Percentiles rank a stretch among this genome's conserved stretches.
phyloP scores from a whole-genome alignment of 169 alveolate species.

The Besnoitia besnoiti region DNA sequence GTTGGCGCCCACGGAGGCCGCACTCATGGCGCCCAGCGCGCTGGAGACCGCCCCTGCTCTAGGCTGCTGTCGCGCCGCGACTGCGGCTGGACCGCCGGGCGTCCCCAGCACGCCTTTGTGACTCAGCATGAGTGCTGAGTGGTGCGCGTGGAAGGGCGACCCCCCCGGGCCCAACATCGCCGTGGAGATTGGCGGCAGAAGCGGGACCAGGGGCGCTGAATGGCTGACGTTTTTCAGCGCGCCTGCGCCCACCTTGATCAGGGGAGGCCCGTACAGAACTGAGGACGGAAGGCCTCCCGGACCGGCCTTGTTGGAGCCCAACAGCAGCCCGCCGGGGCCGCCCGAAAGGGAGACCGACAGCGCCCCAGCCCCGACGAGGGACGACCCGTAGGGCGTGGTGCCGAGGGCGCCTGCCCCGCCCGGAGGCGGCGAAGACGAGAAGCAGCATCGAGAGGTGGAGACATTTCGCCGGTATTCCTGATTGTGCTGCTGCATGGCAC shows the following conservation, averaged over 20 bases:
- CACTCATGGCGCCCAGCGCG: background rate
- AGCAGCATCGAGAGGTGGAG: background rate
- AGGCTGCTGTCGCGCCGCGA: background rate
- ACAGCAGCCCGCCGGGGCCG: background rate
- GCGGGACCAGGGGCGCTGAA: slow-evolving; percentile 1
- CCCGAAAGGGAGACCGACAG: background rate
- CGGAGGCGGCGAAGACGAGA: background rate
- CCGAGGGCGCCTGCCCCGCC: background rate
- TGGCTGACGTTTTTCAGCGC: slow-evolving; percentile 8
- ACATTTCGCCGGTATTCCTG: background rate
- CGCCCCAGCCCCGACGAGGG: background rate
- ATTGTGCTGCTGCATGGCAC: slow-evolving; percentile 19
- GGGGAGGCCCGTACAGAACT: background rate
- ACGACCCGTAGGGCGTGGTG: background rate
- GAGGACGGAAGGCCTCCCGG: background rate
- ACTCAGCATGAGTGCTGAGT: background rate
- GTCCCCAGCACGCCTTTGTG: slow-evolving; percentile 33
- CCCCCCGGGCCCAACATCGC: slow-evolving; percentile 31
- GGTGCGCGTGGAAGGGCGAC: background rate
- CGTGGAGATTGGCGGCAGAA: slow-evolving; percentile 15
- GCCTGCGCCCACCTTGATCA: slow-evolving; percentile 4
- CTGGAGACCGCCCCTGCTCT: background rate
- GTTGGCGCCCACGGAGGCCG: background rate
- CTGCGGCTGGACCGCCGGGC: background rate
- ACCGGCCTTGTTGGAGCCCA: background rate